These are phyloP conservation scores for Aquilaria yunnanensis DNA, from an alignment of 345 rosid species.

Conservation along the genomic window DNA sequence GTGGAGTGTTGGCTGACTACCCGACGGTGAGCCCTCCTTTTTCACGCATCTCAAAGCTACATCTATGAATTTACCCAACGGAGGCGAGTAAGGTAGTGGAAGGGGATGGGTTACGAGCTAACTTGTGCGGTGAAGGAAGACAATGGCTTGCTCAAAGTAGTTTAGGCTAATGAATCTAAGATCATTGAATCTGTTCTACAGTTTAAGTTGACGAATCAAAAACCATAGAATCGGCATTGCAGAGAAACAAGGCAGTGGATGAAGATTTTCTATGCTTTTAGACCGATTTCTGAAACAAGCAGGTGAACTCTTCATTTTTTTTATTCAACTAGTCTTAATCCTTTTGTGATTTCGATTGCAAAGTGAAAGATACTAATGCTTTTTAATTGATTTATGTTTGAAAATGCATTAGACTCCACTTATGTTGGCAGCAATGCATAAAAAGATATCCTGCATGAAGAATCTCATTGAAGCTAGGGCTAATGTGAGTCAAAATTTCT, in stretches of 20 bases:
- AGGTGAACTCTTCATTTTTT: constrained; percentile 35
- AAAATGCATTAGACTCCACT: constrained; percentile 68
- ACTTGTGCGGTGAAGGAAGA: constrained; percentile 70
- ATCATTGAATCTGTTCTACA: constrained; percentile 17
- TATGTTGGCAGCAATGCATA: constrained; percentile 97
- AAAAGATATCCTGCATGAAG: constrained; percentile 70
- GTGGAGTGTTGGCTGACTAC: constrained; percentile 33
- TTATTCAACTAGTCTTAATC: not conserved
- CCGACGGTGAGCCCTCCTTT: constrained; percentile 30
- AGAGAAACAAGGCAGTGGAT: not conserved
- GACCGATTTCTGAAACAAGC: constrained; percentile 73
- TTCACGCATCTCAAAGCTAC: not conserved
- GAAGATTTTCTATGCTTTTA: constrained; percentile 79
- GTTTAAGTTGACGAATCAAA: too few species aligned
- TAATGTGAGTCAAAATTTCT: constrained; percentile 49
- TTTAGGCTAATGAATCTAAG: constrained; percentile 60
- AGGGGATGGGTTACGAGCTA: constrained; percentile 82
- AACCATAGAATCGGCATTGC: constrained; percentile 19
- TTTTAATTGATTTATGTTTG: constrained; percentile 13
- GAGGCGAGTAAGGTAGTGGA: not conserved
- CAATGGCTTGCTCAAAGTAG: constrained; percentile 63
- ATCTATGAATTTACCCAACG: not conserved
- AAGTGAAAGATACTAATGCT: not conserved
- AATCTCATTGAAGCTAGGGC: constrained; percentile 93
- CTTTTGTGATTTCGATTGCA: too few species aligned